Evolutionary conservation across 129 eudicot genomes (phyloP).

Genomic region (Flaveria linearis): DNA sequence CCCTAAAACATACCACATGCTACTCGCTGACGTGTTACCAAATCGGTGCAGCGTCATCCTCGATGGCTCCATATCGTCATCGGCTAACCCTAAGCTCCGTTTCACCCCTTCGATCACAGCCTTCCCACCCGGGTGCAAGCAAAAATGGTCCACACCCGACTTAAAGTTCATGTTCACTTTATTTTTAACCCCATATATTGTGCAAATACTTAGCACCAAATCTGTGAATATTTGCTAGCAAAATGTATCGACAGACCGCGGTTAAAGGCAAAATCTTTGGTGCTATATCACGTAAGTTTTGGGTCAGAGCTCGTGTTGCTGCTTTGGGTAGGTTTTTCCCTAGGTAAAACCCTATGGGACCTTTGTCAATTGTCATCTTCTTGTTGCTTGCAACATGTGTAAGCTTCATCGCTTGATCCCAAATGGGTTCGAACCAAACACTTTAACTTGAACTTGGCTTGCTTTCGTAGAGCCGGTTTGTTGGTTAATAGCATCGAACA

Average conservation of each 20-base stretch:
- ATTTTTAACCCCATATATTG: conserved; percentile 15
- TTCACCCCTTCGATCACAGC: conserved; percentile 55
- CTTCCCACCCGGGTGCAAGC: conserved; percentile 51
- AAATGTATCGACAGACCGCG: conserved; percentile 28
- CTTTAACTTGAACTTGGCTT: conserved; percentile 41
- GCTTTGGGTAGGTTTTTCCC: conserved; percentile 41
- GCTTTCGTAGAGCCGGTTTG: conserved; percentile 26
- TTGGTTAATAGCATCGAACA: conserved; percentile 46
- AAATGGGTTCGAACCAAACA: conserved; percentile 51
- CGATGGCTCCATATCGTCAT: conserved; percentile 45
- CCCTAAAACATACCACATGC: conserved; percentile 54
- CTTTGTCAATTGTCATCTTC: conserved; percentile 45
- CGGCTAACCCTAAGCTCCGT: conserved; percentile 32
- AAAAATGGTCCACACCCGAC: conserved; percentile 49
- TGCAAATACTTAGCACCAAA: conserved; percentile 18
- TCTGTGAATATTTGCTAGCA: conserved; percentile 29
- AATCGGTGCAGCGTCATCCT: conserved; percentile 51
- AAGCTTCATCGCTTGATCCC: conserved; percentile 47
- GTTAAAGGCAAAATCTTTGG: conserved; percentile 44
- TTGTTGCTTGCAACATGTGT: conserved; percentile 38
- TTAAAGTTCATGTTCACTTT: conserved; percentile 38
- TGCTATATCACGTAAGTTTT: conserved; percentile 36
- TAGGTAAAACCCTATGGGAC: conserved; percentile 43
- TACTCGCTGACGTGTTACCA: conserved; percentile 51
- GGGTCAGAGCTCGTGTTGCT: conserved; percentile 37